Percentiles rank a stretch among this genome's conserved stretches.
Conservation (phyloP, 495 filamentous ascomycete species). For the Evernia prunastri region DNA sequence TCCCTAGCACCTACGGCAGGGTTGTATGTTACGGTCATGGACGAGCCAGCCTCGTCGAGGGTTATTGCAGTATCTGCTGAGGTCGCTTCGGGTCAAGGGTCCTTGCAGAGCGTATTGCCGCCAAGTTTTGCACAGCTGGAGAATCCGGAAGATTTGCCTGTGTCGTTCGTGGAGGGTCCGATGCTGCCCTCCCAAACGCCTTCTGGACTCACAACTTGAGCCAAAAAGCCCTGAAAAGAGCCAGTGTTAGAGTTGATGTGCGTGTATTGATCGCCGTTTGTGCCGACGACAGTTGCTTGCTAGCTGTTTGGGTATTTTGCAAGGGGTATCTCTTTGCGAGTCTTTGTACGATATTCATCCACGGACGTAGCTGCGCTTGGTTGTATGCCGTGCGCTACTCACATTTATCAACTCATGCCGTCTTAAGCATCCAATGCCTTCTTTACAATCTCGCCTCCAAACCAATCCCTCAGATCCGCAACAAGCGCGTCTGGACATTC, state of each 20-base stretch:
- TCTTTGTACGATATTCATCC: background rate
- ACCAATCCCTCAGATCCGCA: constrained; percentile 32
- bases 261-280: too few species aligned
- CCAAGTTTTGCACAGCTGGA: background rate
- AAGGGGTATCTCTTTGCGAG: too few species aligned
- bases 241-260: too few species aligned
- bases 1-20: background rate
- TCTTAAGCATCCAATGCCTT: constrained; percentile 8
- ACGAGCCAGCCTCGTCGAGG: background rate
- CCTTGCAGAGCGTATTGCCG: background rate
- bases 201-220: too few species aligned
- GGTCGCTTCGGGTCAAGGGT: background rate
- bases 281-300: too few species aligned
- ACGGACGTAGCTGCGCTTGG: background rate
- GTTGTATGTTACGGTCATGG: background rate
- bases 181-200: too few species aligned
- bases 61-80: background rate
- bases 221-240: too few species aligned
- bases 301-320: too few species aligned
- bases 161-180: too few species aligned
- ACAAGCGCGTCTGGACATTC: constrained; percentile 35
- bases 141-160: background rate
- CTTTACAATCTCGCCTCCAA: constrained; percentile 18
- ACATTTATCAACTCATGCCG: background rate
- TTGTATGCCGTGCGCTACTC: background rate